Percentiles rank a stretch among this genome's conserved stretches.
Evolutionary conservation across 2,329 filamentous ascomycete species (phyloP).

Genomic region (Botrytis hyacinthi): DNA sequence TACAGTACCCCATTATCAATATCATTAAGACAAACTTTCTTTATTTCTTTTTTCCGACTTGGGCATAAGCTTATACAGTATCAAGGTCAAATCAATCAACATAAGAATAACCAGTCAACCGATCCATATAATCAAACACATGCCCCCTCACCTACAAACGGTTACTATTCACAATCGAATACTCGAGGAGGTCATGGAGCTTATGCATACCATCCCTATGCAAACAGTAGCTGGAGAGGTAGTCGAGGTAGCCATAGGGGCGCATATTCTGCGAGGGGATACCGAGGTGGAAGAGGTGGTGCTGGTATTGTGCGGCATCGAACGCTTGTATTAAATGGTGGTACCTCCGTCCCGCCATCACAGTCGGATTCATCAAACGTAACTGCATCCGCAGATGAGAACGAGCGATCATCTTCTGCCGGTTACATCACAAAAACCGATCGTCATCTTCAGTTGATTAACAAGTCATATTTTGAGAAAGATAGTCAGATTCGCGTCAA

Average conservation of each 20-base stretch:
- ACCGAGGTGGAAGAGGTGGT: conserved; percentile 40
- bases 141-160: conserved; percentile 22
- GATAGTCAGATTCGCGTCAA: conserved; percentile 65
- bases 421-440: conserved; percentile 72
- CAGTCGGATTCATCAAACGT: conserved; percentile 20
- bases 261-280: conserved; percentile 33
- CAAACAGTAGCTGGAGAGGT: conserved; percentile 33
- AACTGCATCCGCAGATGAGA: conserved; percentile 27
- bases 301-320: conserved; percentile 50
- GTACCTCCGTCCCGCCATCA: conserved; percentile 25
- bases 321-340: conserved; percentile 63
- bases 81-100: conserved; percentile 74
- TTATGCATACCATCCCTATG: conserved; percentile 32
- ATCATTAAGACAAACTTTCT: conserved; percentile 46
- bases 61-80: conserved; percentile 17
- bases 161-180: conserved; percentile 23
- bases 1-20: conserved; percentile 40
- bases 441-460: conserved; percentile 80
- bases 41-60: conserved; percentile 38
- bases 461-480: conserved; percentile 73
- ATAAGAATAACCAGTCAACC: conserved; percentile 61
- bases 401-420: conserved; percentile 30
- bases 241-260: conserved; percentile 32
- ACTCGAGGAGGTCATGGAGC: conserved; percentile 19
- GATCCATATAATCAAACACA: conserved; percentile 31